phyloP scores from a whole-genome alignment of 2,329 filamentous ascomycete species.

The Neofusicoccum parvum region DNA sequence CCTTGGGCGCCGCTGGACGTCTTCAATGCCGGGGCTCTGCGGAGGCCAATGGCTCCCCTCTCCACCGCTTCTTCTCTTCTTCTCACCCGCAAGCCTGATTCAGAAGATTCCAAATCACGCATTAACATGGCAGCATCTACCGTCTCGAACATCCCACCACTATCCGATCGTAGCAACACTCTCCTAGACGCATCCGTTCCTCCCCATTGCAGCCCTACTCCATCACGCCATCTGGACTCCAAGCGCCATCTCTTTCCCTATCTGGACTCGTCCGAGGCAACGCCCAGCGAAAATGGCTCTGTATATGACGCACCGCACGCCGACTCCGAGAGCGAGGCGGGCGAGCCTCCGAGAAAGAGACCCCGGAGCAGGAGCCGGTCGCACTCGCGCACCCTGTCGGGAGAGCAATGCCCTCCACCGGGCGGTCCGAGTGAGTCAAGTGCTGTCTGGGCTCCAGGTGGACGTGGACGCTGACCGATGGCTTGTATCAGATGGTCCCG shows the following conservation, averaged over 20 bases:
- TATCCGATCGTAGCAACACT: constrained; percentile 20
- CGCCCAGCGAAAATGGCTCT: constrained; percentile 22
- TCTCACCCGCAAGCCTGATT: constrained; percentile 16
- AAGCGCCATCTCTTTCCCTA: constrained; percentile 15
- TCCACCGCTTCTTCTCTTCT: constrained; percentile 15
- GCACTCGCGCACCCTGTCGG: not conserved
- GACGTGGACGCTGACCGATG: not conserved
- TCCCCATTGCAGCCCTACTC: not conserved
- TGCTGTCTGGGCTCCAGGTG: not conserved
- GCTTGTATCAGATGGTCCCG: constrained; percentile 12
- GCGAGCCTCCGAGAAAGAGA: constrained; percentile 1
- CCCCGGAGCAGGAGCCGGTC: not conserved
- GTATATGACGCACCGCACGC: constrained; percentile 11
- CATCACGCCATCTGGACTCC: not conserved
- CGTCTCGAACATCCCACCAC: constrained; percentile 7
- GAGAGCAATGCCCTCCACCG: constrained; percentile 3
- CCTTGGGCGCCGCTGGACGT: not conserved
- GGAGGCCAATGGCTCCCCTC: not conserved
- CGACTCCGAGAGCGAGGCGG: constrained; percentile 2
- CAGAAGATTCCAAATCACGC: constrained; percentile 12
- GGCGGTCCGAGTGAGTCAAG: constrained; percentile 17
- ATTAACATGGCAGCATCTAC: constrained; percentile 20
- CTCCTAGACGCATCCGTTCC: constrained; percentile 8
- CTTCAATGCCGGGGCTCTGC: not conserved
- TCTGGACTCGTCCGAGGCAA: constrained; percentile 23